Percentiles rank a stretch among this genome's conserved stretches.
Evolutionary conservation across 352 stramenopile species (phyloP).

Genomic region (Saprolegnia parasitica): DNA sequence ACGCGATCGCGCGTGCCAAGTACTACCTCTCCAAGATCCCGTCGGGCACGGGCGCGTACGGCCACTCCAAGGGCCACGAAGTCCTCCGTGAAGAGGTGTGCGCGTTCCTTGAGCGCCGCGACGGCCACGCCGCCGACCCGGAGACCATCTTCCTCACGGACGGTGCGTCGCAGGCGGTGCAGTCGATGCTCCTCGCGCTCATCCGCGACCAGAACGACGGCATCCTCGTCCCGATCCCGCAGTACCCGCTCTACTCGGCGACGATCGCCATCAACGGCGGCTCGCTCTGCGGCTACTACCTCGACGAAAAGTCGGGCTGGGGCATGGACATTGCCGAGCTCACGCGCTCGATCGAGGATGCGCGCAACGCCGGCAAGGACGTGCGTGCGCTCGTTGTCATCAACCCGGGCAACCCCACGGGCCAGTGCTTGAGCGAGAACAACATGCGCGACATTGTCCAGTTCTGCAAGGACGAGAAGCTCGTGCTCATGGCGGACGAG

Average conservation of each 20-base stretch:
- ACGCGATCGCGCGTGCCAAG: constrained; percentile 84
- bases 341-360: constrained; percentile 83
- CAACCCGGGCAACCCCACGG: constrained; percentile 99
- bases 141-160: constrained; percentile 98
- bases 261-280: constrained; percentile 94
- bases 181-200: constrained; percentile 88
- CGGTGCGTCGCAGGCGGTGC: constrained; percentile 93
- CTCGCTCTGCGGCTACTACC: constrained; percentile 94
- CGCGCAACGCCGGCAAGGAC: constrained; percentile 84
- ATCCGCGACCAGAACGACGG: constrained; percentile 83
- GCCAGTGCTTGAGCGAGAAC: constrained; percentile 75
- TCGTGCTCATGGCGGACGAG: constrained; percentile 97
- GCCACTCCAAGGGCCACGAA: constrained; percentile 86
- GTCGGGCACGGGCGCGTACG: constrained; percentile 89
- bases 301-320: constrained; percentile 96
- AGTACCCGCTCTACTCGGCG: constrained; percentile 99
- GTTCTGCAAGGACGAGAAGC: constrained; percentile 92
- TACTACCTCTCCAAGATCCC: constrained; percentile 84
- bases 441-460: constrained; percentile 94
- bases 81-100: constrained; percentile 88
- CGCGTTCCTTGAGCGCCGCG: constrained; percentile 81
- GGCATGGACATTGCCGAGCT: constrained; percentile 85
- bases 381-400: constrained; percentile 97
- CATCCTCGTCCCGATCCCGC: constrained; percentile 97
- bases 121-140: constrained; percentile 86